These are phyloP conservation scores for Ustilago cynodontis DNA, from an alignment of 1,284 basidiomycete genomes.

Conservation along the genomic window DNA sequence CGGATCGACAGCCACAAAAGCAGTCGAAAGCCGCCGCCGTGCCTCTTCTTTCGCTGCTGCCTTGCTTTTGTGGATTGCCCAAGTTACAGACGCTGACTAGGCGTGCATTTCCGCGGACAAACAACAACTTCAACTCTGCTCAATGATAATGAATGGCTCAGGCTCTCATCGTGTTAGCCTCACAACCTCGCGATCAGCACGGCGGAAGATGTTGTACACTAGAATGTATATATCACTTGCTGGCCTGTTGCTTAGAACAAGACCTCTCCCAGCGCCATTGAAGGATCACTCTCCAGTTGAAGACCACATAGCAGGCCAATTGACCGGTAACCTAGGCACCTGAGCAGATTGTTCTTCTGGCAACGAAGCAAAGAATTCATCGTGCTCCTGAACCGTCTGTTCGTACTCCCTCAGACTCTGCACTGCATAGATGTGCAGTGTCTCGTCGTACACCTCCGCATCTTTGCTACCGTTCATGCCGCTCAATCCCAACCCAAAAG, in stretches of 20 bases:
- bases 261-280: no score
- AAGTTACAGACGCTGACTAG: not conserved
- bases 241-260: no score
- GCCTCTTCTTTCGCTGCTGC: no score
- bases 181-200: not conserved
- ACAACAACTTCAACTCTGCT: not conserved
- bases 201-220: not conserved
- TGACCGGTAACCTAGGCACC: conserved; percentile 60
- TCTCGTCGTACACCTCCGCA: conserved; percentile 49
- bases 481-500: conserved; percentile 28
- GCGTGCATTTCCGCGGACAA: conserved; percentile 5
- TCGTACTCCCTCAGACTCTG: conserved; percentile 65
- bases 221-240: not conserved
- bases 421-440: conserved; percentile 63
- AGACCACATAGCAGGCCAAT: conserved; percentile 57
- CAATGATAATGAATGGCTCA: not conserved
- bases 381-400: conserved; percentile 65
- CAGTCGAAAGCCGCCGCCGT: no score
- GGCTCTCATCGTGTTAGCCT: no score
- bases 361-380: conserved; percentile 59
- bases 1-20: not conserved
- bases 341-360: conserved; percentile 46
- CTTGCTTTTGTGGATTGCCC: not conserved
- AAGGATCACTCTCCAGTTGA: conserved; percentile 37
- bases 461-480: conserved; percentile 18